These are phyloP conservation scores for Pythium phragmiticola DNA, from an alignment of 352 stramenopile species.

Conservation along the genomic window DNA sequence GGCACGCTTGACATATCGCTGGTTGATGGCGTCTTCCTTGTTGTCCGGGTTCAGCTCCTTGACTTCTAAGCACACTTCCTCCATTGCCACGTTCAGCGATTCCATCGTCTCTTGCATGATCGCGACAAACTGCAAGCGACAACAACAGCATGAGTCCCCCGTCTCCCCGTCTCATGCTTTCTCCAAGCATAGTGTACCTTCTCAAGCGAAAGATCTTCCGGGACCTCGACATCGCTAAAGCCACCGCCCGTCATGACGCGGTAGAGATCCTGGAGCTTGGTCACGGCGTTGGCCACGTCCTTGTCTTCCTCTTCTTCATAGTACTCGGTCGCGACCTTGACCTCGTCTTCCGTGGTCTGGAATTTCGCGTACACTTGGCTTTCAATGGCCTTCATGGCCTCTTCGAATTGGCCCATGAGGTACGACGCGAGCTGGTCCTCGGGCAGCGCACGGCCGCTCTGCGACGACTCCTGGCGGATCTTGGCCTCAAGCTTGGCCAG, in stretches of 20 bases:
- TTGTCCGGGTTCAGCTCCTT: constrained; percentile 87
- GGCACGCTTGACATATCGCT: constrained; percentile 88
- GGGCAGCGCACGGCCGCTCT: constrained; percentile 75
- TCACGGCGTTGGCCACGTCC: constrained; percentile 78
- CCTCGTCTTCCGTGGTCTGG: constrained; percentile 86
- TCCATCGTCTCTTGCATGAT: constrained; percentile 92
- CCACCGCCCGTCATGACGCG: constrained; percentile 84
- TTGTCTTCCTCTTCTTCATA: constrained; percentile 88
- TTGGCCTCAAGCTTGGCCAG: constrained; percentile 85
- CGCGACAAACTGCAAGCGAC: constrained; percentile 57
- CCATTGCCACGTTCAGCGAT: constrained; percentile 88
- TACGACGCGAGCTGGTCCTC: constrained; percentile 87
- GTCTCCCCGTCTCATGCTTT: not conserved
- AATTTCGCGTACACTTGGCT: constrained; percentile 88
- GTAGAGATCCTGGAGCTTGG: constrained; percentile 88
- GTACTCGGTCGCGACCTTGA: constrained; percentile 86
- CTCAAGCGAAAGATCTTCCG: constrained; percentile 73
- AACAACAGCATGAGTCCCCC: not conserved
- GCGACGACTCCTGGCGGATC: constrained; percentile 86
- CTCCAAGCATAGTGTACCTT: constrained; percentile 36
- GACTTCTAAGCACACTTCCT: constrained; percentile 86
- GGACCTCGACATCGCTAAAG: constrained; percentile 81
- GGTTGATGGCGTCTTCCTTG: constrained; percentile 89
- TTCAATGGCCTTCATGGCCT: constrained; percentile 90
- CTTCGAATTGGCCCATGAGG: constrained; percentile 88